Conservation (phyloP, 169 alveolate species). For the Eimeria nieschulzi region DNA sequence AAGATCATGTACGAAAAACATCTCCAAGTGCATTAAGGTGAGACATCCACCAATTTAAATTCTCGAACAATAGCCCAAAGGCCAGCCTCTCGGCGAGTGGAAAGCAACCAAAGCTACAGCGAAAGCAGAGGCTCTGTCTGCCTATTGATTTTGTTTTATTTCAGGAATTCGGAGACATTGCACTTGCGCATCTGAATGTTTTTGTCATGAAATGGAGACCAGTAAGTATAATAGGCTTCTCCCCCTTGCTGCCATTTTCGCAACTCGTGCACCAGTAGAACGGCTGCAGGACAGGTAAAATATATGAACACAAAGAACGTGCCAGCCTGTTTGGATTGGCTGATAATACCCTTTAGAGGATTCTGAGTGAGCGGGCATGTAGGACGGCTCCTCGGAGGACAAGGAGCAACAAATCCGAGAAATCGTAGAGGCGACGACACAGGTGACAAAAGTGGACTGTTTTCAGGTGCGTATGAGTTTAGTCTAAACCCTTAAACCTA, state of each 20-base stretch:
- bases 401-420: background rate
- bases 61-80: too few species aligned
- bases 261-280: too few species aligned
- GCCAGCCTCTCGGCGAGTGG: too few species aligned
- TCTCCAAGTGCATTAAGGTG: conserved; percentile 17
- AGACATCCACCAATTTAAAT: background rate
- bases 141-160: background rate
- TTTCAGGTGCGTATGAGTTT: background rate
- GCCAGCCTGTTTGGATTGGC: too few species aligned
- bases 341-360: too few species aligned
- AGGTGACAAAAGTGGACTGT: background rate
- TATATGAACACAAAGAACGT: too few species aligned
- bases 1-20: background rate
- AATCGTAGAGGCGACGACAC: background rate
- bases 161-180: conserved; percentile 44
- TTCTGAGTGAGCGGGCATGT: too few species aligned
- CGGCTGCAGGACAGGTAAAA: too few species aligned
- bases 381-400: background rate
- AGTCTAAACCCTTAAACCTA: background rate
- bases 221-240: background rate
- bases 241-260: too few species aligned
- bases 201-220: background rate
- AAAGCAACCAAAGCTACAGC: background rate
- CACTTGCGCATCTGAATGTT: conserved; percentile 7
- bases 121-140: background rate